These are phyloP conservation scores for Borealophlyctis nickersoniae DNA, from an alignment of 192 early-diverging fungal species.

Conservation along the genomic window DNA sequence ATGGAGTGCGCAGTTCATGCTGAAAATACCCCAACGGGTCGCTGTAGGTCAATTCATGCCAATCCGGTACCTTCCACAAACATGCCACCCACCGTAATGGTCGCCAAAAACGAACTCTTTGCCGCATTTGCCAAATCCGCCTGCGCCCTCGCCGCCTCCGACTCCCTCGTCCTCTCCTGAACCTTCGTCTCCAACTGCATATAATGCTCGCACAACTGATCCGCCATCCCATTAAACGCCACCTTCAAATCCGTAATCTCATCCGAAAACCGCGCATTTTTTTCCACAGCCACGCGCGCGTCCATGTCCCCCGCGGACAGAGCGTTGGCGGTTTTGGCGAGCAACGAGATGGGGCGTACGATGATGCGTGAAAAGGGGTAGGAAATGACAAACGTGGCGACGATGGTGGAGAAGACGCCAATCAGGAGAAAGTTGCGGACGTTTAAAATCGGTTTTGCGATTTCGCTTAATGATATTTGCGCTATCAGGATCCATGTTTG, in stretches of 20 bases:
- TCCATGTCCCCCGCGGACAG: constrained; percentile 11
- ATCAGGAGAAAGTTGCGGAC: constrained; percentile 3
- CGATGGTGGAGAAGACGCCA: constrained; percentile 10
- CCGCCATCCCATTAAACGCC: constrained; percentile 28
- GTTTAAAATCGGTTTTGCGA: constrained; percentile 8
- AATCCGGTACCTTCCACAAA: too few species aligned
- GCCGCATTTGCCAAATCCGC: constrained; percentile 29
- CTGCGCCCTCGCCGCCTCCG: constrained; percentile 18
- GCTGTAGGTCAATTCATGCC: too few species aligned
- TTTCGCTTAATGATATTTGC: constrained; percentile 1
- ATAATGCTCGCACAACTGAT: constrained; percentile 13
- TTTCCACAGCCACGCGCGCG: not conserved
- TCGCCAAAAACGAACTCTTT: constrained; percentile 12
- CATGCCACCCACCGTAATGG: too few species aligned
- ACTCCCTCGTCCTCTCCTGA: constrained; percentile 16
- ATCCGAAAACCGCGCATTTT: constrained; percentile 4
- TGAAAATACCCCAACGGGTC: constrained; percentile 2
- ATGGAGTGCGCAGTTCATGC: constrained; percentile 19
- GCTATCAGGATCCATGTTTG: not conserved
- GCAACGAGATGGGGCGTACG: constrained; percentile 11
- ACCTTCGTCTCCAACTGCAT: constrained; percentile 19
- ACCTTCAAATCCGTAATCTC: constrained; percentile 19
- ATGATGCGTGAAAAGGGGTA: constrained; percentile 3
- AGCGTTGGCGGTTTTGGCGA: not conserved
- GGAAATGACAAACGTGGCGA: constrained; percentile 3